A percentile compares a stretch with the other conserved stretches of the same genome.
phyloP scores from a whole-genome alignment of 495 filamentous ascomycete species.

The Aspergillus coremiiformis region DNA sequence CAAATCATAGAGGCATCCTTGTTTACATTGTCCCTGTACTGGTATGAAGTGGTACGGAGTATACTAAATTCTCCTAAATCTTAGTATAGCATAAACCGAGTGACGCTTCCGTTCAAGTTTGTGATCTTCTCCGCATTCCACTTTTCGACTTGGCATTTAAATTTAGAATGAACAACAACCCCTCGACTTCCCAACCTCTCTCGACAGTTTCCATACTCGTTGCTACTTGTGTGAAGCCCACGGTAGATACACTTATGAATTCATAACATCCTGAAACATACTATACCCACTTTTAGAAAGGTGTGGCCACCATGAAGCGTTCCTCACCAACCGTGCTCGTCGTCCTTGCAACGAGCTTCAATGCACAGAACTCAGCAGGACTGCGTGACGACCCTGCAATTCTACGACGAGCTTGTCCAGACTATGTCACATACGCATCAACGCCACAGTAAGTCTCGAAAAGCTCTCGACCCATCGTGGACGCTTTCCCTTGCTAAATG shows the following conservation, averaged over 20 bases:
- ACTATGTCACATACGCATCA: conserved; percentile 43
- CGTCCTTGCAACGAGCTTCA: conserved; percentile 19
- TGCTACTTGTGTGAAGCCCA: background rate
- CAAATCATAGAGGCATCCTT: background rate
- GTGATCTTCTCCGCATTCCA: conserved; percentile 7
- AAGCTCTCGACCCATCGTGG: background rate
- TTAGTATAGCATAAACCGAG: too few species aligned
- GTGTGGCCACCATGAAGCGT: background rate
- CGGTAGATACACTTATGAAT: background rate
- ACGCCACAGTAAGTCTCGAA: conserved; percentile 35
- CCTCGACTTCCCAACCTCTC: background rate
- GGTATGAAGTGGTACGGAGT: too few species aligned
- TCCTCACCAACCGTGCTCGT: conserved; percentile 15
- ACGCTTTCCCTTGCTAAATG: background rate
- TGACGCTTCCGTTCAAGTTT: background rate
- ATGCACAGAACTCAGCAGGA: conserved; percentile 19
- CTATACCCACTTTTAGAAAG: background rate
- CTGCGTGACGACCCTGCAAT: conserved; percentile 24
- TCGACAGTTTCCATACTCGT: background rate
- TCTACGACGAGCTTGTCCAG: conserved; percentile 41
- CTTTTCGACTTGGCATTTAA: background rate
- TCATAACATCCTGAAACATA: background rate
- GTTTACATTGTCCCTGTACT: too few species aligned
- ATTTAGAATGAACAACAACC: background rate
- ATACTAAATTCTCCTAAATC: too few species aligned